These are phyloP conservation scores for Endothia cerciana DNA, from an alignment of 2,329 filamentous ascomycete genomes.

Conservation along the genomic window DNA sequence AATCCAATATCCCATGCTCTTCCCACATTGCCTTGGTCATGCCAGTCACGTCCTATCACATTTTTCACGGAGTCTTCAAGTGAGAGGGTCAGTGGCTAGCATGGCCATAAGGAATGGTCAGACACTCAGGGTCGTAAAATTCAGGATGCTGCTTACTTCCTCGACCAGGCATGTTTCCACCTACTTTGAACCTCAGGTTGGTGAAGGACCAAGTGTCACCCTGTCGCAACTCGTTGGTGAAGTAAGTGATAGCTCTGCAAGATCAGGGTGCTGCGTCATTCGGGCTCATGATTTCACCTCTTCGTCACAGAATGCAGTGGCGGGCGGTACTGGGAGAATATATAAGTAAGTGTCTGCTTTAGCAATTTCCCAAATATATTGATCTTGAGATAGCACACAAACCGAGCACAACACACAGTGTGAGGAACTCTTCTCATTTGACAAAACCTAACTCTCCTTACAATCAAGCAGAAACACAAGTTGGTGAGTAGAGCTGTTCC, in stretches of 20 bases:
- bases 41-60: background rate
- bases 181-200: conserved; percentile 60
- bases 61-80: background rate
- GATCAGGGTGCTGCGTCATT: background rate
- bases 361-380: background rate
- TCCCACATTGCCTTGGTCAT: background rate
- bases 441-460: background rate
- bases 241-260: background rate
- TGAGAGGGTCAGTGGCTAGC: too few species aligned
- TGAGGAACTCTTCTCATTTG: background rate
- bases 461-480: too few species aligned
- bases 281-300: background rate
- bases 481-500: background rate
- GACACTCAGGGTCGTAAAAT: background rate
- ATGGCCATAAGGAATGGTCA: background rate
- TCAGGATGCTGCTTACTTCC: conserved; percentile 40
- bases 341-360: background rate
- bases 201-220: conserved; percentile 49
- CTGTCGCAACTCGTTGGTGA: conserved; percentile 31
- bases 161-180: conserved; percentile 65
- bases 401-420: background rate
- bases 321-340: background rate
- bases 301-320: background rate
- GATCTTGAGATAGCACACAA: background rate
- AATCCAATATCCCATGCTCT: background rate